A percentile compares a stretch with the other conserved stretches of the same genome.
Conservation (phyloP, 2,329 filamentous ascomycete species). For the Colletotrichum coccodes region DNA sequence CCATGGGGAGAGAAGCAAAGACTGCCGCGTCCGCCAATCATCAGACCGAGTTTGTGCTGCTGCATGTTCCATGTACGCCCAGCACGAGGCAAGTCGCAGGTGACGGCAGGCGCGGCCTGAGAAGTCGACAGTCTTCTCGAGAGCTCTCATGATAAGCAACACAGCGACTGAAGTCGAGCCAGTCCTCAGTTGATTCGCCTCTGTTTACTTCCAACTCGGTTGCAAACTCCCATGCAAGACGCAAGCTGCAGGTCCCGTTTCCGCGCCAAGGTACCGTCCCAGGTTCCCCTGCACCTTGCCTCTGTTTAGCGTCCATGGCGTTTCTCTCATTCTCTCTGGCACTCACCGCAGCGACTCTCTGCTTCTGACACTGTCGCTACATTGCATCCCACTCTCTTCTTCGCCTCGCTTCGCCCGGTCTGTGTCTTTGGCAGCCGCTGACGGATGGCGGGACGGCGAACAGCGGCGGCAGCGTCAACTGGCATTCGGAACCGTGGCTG, state of each 20-base stretch:
- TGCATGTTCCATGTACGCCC: slow-evolving; percentile 17
- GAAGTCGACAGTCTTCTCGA: no score
- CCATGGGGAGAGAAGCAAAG: not conserved
- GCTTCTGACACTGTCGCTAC: no score
- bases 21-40: not conserved
- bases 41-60: not conserved
- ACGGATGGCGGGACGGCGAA: not conserved
- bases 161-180: not conserved
- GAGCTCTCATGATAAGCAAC: no score
- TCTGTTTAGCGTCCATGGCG: not conserved
- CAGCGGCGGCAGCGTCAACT: not conserved
- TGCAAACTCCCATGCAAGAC: slow-evolving; percentile 15
- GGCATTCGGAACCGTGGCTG: not conserved
- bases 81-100: not conserved
- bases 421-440: not conserved
- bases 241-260: slow-evolving; percentile 30
- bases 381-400: not conserved
- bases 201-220: slow-evolving; percentile 28
- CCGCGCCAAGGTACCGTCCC: not conserved
- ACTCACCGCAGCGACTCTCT: no score
- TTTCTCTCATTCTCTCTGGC: not conserved
- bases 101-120: not conserved
- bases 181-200: not conserved
- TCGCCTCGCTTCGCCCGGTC: not conserved
- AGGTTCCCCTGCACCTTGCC: slow-evolving; percentile 13